A percentile compares a stretch with the other conserved stretches of the same genome.
Evolutionary conservation across 1,139 yeast species (phyloP).

Genomic region (Saccharomyces pastorianus): DNA sequence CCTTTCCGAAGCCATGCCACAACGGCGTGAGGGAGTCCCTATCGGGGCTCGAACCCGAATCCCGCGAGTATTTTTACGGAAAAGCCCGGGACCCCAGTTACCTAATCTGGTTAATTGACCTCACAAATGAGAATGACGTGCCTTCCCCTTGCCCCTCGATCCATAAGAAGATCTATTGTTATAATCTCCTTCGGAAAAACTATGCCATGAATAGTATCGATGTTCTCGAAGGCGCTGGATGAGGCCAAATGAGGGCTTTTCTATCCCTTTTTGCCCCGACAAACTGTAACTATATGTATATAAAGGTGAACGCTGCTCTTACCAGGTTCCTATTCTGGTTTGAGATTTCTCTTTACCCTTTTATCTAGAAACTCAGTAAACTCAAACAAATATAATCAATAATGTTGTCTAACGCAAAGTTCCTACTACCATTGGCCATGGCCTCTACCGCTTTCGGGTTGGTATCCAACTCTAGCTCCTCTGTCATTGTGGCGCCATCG

Average conservation of each 20-base stretch:
- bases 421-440: background rate
- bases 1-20: background rate
- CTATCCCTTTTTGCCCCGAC: background rate
- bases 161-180: background rate
- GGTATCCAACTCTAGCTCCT: background rate
- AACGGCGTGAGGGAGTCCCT: background rate
- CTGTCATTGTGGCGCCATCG: background rate
- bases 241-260: background rate
- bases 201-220: background rate
- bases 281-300: background rate
- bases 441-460: background rate
- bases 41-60: background rate
- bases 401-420: background rate
- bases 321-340: background rate
- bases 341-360: no score
- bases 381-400: background rate
- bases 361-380: no score
- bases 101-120: background rate
- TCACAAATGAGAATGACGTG: background rate
- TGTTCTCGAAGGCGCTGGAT: background rate
- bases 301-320: background rate
- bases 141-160: background rate
- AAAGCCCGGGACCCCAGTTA: constrained; percentile 2
- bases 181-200: background rate
- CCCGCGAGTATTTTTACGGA: background rate